These are phyloP conservation scores for Kwoniella shivajii DNA, from an alignment of 1,284 basidiomycete species.

Conservation along the genomic window DNA sequence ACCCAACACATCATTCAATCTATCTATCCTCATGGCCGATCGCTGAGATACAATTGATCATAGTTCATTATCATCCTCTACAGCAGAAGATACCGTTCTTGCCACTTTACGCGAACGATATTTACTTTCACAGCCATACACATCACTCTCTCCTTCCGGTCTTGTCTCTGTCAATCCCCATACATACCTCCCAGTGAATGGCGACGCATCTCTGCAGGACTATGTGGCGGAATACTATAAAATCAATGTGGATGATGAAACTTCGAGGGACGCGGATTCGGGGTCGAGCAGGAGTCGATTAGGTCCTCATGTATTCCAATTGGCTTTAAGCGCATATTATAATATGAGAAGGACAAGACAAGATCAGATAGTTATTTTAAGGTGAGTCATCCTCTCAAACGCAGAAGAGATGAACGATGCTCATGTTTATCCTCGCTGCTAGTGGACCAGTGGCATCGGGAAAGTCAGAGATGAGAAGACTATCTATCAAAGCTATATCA, in stretches of 20 bases:
- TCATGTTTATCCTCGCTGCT: slow-evolving; percentile 3
- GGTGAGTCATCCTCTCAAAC: slow-evolving; percentile 59
- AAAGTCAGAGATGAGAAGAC: slow-evolving; percentile 84
- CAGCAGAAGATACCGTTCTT: slow-evolving; percentile 52
- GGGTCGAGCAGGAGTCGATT: slow-evolving; percentile 47
- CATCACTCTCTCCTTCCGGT: slow-evolving; percentile 67
- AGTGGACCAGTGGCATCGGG: slow-evolving; percentile 92
- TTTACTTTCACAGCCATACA: slow-evolving; percentile 80
- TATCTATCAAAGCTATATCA: slow-evolving; percentile 87
- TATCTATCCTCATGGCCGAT: background rate
- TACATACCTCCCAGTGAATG: slow-evolving; percentile 77
- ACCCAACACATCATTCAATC: background rate
- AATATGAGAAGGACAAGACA: slow-evolving; percentile 93
- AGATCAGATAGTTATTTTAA: slow-evolving; percentile 86
- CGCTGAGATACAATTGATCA: background rate
- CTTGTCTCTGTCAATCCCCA: slow-evolving; percentile 86
- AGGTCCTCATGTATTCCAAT: slow-evolving; percentile 82
- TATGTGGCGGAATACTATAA: slow-evolving; percentile 74
- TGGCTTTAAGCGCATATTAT: slow-evolving; percentile 89
- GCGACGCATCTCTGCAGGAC: slow-evolving; percentile 77
- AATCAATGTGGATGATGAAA: slow-evolving; percentile 58
- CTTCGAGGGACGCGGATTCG: slow-evolving; percentile 20
- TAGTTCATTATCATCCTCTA: slow-evolving; percentile 31
- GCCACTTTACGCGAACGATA: slow-evolving; percentile 83
- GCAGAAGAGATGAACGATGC: background rate